Percentiles rank a stretch among this genome's conserved stretches.
Evolutionary conservation across 2,329 filamentous ascomycete genomes (phyloP).

Genomic region (Rhynchosporium secalis): DNA sequence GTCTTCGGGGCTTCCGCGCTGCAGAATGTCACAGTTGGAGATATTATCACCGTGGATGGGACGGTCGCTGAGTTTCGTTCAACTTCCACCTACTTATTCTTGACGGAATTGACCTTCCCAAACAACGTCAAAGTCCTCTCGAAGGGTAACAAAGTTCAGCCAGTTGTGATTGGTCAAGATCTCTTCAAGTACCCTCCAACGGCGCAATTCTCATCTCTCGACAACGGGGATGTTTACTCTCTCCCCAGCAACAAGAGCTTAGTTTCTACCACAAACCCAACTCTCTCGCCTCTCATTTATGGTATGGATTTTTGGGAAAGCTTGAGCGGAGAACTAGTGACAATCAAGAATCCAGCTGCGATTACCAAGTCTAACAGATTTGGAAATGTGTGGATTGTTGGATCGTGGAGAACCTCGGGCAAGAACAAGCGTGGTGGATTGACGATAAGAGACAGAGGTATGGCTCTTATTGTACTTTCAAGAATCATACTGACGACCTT

Average conservation of each 20-base stretch:
- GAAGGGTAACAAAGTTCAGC: slow-evolving; percentile 53
- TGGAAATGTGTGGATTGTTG: slow-evolving; percentile 69
- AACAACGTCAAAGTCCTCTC: slow-evolving; percentile 54
- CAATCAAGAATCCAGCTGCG: slow-evolving; percentile 56
- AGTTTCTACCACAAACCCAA: slow-evolving; percentile 50
- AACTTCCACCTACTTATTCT: slow-evolving; percentile 53
- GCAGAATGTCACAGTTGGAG: slow-evolving; percentile 57
- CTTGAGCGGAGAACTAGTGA: slow-evolving; percentile 66
- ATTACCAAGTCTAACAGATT: slow-evolving; percentile 62
- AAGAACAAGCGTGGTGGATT: slow-evolving; percentile 63
- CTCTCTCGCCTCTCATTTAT: slow-evolving; percentile 59
- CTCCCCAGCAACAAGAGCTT: slow-evolving; percentile 59
- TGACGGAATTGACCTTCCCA: slow-evolving; percentile 63
- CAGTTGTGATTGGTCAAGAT: slow-evolving; percentile 58
- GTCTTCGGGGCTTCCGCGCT: slow-evolving; percentile 57
- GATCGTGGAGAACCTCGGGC: slow-evolving; percentile 63
- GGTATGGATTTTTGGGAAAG: slow-evolving; percentile 76
- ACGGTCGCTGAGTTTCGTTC: slow-evolving; percentile 56
- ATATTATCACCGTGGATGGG: slow-evolving; percentile 61
- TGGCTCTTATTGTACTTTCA: slow-evolving; percentile 12
- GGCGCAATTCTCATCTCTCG: slow-evolving; percentile 60
- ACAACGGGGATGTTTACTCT: slow-evolving; percentile 64
- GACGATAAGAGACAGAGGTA: slow-evolving; percentile 59
- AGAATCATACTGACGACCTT: slow-evolving; percentile 1
- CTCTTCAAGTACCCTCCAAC: slow-evolving; percentile 52